Base-by-base conservation (phyloP, 306 rosid genomes). In the Oxytropis ochrocephala region DNA sequence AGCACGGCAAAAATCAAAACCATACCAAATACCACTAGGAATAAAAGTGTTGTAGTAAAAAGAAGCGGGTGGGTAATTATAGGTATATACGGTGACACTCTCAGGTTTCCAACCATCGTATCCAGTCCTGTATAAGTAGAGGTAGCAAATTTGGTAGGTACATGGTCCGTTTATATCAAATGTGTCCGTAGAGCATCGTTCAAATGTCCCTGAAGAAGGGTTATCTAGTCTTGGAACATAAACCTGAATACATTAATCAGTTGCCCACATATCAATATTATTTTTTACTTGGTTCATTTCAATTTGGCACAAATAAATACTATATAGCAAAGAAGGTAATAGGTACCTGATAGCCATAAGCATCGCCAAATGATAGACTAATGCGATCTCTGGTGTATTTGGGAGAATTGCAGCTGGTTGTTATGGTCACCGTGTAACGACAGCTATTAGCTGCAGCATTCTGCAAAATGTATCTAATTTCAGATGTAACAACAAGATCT, bases 331-430 rank as follows among this genome's bases (percentile, higher is more conserved):
- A n/a, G n/a, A n/a, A n/a, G n/a, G n/a, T n/a, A n/a, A n/a, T n/a
- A n/a, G n/a, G n/a, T n/a, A 38, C 98, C 98, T 90, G 93, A 72
- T 90, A 83, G 61, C 98, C 98, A 70, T 86, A 80, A 43, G 91
- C 96, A 69, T 92, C 98, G 6, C 98, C 96, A 61, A 92, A 92
- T 1, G 89, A 5, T 43, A 92, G 80, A 72, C 98, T 89, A 77
- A 92, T 89, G 5, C 72, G 84, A 72, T 89, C 98, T 74, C 95
- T 82, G 1, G 98, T 92, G 50, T 89, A 87, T 5, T 70, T 49
- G 14, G 95, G 69, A 14, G 98, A 92, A 27, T 67, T 78, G 61
- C 96, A 89, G 83, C 98, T 92, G 17, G 98, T 89, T 42, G 5
- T 86, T 46, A 92, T 89, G 16, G 80, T 52, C 3, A 86, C 91